These are phyloP conservation scores for Melanomma pulvis-pyrius DNA, from an alignment of 495 filamentous ascomycete species.

Conservation along the genomic window DNA sequence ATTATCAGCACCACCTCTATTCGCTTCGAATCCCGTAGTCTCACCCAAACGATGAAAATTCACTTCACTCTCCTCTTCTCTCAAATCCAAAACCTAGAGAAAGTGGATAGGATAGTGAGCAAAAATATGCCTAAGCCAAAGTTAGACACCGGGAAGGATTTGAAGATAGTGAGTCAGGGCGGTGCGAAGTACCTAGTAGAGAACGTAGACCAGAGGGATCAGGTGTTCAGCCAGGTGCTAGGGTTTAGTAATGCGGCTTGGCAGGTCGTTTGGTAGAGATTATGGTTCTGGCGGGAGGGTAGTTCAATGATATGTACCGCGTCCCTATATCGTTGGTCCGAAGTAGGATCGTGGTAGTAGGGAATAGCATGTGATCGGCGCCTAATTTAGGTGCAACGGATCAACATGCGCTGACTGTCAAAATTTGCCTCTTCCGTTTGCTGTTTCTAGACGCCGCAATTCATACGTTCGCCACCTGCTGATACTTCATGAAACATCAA, in stretches of 20 bases:
- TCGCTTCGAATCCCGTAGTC: conserved; percentile 7
- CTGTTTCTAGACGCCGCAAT: too few relatives aligned
- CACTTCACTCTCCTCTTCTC: conserved; percentile 8
- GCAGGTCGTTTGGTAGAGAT: conserved; percentile 33
- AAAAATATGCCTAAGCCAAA: conserved; percentile 17
- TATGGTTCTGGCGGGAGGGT: too few relatives aligned
- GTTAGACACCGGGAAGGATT: conserved; percentile 19
- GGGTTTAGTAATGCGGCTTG: conserved; percentile 22
- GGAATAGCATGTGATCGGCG: too few relatives aligned
- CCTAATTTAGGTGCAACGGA: too few relatives aligned
- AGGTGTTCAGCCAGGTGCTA: conserved; percentile 23
- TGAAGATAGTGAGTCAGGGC: conserved; percentile 2
- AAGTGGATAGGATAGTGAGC: conserved; percentile 5
- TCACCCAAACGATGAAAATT: neutral
- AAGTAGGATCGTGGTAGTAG: too few relatives aligned
- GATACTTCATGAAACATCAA: too few relatives aligned
- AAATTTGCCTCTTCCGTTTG: too few relatives aligned
- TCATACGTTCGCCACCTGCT: too few relatives aligned
- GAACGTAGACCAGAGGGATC: conserved; percentile 17
- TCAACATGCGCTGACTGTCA: too few relatives aligned
- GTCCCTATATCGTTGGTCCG: too few relatives aligned
- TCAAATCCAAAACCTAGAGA: conserved; percentile 17
- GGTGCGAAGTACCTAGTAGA: conserved; percentile 1
- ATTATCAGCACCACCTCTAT: neutral
- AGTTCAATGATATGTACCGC: too few relatives aligned